Evolutionary conservation across 768 basidiomycete genomes (phyloP), one percentile per base, ranked within the genome.

Genomic region (Boletus vinaceobasis): DNA sequence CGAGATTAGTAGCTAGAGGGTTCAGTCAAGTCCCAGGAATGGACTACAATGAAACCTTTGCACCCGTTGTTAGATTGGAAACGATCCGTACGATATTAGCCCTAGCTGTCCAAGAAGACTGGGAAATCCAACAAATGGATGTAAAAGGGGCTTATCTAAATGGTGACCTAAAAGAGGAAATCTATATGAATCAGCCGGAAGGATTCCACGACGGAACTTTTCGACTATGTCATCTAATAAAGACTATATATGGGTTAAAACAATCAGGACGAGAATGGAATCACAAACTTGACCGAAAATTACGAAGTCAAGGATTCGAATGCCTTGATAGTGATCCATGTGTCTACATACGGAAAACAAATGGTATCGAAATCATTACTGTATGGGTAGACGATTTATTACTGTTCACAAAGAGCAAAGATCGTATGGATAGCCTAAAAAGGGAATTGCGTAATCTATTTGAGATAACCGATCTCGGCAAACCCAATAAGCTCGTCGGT

Each of bases 1-100:
- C 67, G 0, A n/a, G 68, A 14, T 46, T 79, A 23, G 75, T 77
- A 1, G 75, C 73, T 1, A 61, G 71, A 57, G 77, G 78, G 0
- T 77, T 68, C 62, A 4, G 6, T 7, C 78, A 79, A 52, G 37
- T 65, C 0, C 63, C 68, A 1, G 73, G 74, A 0, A 56, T 72
- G 19, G 71, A 77, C 42, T 78, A 66, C 48, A 61, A 64, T 27
- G 67, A 74, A 26, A 76, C 69, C 0, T 75, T 65, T 42, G 47
- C 72, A 2, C 73, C 68, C 0, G 66, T 72, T 0, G 66, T 71
- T 0, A 21, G 52, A 9, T 56, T 70, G 0, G 49, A 67, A 7
- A 62, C 65, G 0, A 57, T 74, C 5, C 29, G 61, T 0, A 29
- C 62, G 0, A 55, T 73, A 9, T 23, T 74, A 8, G 68, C 68